A percentile compares a stretch with the other conserved stretches of the same genome.
Evolutionary conservation across 176 grass and related monocot species (phyloP).

Genomic region (bread wheat (Triticum aestivum)): IWGSC_CS_RefSeq_v2.1 NC_057799.1:58591000-58591499

Average conservation of each 20-base stretch:
- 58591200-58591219: slow-evolving; percentile 21
- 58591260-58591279: too few species aligned
- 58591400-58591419: too few species aligned
- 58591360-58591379: too few species aligned
- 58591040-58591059: neutral
- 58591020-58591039: neutral
- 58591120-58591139: neutral
- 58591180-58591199: slow-evolving; percentile 18
- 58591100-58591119: neutral
- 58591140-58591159: slow-evolving; percentile 33
- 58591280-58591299: too few species aligned
- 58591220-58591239: slow-evolving; percentile 4
- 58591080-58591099: neutral
- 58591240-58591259: neutral
- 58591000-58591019: neutral
- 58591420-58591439: slow-evolving; percentile 13
- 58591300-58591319: too few species aligned
- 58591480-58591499: neutral
- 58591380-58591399: too few species aligned
- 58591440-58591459: slow-evolving; percentile 17
- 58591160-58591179: slow-evolving; percentile 44
- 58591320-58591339: too few species aligned
- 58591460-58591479: neutral
- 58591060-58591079: neutral
- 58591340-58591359: too few species aligned